Evolutionary conservation across 768 basidiomycete species (phyloP), one percentile per base, ranked within the genome.

Genomic region (Aureoboletus auriporus): DNA sequence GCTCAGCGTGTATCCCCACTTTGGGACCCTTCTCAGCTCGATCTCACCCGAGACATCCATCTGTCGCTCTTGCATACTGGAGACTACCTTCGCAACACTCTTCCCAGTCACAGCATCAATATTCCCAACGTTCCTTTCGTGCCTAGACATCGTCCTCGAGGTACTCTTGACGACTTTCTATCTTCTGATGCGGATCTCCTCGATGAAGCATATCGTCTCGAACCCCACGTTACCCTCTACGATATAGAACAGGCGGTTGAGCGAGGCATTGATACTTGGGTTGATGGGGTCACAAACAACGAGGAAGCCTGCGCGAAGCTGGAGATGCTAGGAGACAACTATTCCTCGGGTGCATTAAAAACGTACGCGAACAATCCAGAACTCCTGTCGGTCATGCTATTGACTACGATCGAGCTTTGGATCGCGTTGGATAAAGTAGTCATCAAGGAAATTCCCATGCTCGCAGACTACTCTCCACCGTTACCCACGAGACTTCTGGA

Each of bases 321-420:
- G 28, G 66, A 56, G 36, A 52, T 56, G 4, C 64, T 61, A 37
- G 64, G 62, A 13, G 36, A 34, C 13, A 39, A 51, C 7, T 70
- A 75, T 41, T 55, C 58, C 5, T 46, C 52, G 1, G 46, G 57
- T 1, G 67, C 74, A 1, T 27, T 41, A 20, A 28, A n/a, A 0
- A 44, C 54, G 7, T 75, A 74, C 42, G 42, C 44, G 12, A 50
- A 54, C 17, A 74, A 67, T 38, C 69, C 74, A 8, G 74, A 76
- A 48, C 42, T 52, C n/a, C 37, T 55, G 5, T 69, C 68, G 10
- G 46, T 71, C 14, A 73, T 78, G 68, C 52, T 79, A 30, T 61
- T 80, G 42, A 73, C 72, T 5, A 49, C 72, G 29, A 55, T 78
- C 20, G 70, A 75, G 28, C 61, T 80, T 14, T 80, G 79, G 78